Evolutionary conservation across 345 rosid species (phyloP), one percentile per base, ranked within the genome.

Genomic region (Lenwebbia sp.): DNA sequence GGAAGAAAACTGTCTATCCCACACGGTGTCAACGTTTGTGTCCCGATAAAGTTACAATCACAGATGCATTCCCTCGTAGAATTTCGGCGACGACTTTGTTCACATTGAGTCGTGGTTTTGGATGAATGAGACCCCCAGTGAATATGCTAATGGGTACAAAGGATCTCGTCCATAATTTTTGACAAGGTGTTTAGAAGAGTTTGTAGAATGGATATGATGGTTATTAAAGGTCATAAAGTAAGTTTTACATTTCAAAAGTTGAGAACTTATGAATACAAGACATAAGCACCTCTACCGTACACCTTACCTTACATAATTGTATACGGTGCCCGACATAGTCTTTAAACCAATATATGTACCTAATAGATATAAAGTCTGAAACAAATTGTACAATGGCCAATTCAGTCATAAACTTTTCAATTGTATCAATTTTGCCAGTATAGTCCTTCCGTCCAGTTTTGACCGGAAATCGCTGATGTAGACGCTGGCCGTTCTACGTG

Each of bases 301-400:
- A 7, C 40, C 74, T 62, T 62, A 62, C 40, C 40, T 22, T 14
- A 28, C 75, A 62, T 62, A 62, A 62, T 62, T 30, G 40, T 14
- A 52, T 5, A 52, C 54, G 0, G 2, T 52, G 54, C 19, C 6
- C 19, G 19, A 5, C 54, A 52, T 4, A 52, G 54, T 52, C 19
- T 52, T 52, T 52, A 52, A 52, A 13, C 6, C 54, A 52, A 52
- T 52, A 52, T 52, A 15, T 52, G 19, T 15, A 52, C 13, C 19
- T 12, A 50, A 12, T 3, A 50, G 52, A 14, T 52, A 52, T 52
- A 52, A 52, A 52, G 17, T 52, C 6, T 0, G 19, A 14, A 62
- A 28, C 22, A 0, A 28, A 60, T 60, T 62, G 6, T 30, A 15
- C 9, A 33, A 9, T 0, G 0, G 1, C 1, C 4, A 28, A 60